Conservation (phyloP, 2,329 filamentous ascomycete genomes). For the Colletotrichum paranaense region DNA sequence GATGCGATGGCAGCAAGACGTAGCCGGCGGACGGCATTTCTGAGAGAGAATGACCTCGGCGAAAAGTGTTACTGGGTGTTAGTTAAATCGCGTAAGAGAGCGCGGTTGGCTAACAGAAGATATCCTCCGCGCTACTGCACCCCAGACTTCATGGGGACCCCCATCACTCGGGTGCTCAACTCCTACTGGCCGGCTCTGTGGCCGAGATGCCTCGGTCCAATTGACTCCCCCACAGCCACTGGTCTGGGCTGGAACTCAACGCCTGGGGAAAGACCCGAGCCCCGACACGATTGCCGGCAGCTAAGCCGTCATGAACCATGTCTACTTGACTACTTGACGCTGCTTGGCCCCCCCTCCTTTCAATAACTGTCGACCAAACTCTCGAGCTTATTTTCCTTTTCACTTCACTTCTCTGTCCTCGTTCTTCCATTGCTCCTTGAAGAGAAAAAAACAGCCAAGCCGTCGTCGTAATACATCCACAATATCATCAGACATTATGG, state of each 20-base stretch:
- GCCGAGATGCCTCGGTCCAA: constrained; percentile 35
- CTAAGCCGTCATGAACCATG: constrained; percentile 30
- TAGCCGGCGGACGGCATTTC: background rate
- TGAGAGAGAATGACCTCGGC: background rate
- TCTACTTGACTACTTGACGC: constrained; percentile 30
- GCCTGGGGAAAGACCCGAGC: constrained; percentile 19
- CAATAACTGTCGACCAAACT: constrained; percentile 14
- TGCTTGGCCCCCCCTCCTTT: background rate
- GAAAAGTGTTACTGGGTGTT: background rate
- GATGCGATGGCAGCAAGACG: background rate
- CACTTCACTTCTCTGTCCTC: background rate
- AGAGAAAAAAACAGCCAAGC: background rate
- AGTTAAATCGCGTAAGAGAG: accelerated
- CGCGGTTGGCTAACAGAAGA: background rate
- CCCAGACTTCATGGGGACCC: constrained; percentile 17
- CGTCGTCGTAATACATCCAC: background rate
- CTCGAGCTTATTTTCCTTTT: constrained; percentile 25
- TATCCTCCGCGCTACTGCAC: constrained; percentile 26
- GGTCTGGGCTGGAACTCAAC: background rate
- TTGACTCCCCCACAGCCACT: constrained; percentile 27
- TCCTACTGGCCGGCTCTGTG: constrained; percentile 19
- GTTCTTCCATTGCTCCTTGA: background rate
- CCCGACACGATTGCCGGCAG: constrained; percentile 34
- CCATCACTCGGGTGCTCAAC: background rate
- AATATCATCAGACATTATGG: constrained; percentile 65